A percentile compares a stretch with the other conserved stretches of the same genome.
These are phyloP conservation scores for Grifola frondosa DNA, from an alignment of 1,284 basidiomycete species.

Conservation along the genomic window DNA sequence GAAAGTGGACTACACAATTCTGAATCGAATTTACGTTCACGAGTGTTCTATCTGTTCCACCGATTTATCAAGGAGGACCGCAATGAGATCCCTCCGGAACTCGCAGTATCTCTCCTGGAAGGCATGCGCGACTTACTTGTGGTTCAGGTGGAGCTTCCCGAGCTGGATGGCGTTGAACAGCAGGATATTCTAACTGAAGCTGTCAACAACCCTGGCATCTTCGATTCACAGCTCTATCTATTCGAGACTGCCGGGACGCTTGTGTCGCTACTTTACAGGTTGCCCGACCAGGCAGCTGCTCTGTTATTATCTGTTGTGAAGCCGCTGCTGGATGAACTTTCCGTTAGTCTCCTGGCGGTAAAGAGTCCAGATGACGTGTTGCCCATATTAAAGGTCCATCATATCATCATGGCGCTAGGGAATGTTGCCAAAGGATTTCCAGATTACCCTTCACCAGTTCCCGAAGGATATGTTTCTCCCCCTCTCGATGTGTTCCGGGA, in stretches of 20 bases:
- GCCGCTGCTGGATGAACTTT: conserved; percentile 80
- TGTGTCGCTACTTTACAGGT: conserved; percentile 72
- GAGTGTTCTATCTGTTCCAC: conserved; percentile 92
- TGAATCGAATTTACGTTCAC: conserved; percentile 69
- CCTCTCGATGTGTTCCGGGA: conserved; percentile 83
- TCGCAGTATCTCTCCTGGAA: conserved; percentile 72
- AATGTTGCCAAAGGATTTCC: conserved; percentile 98
- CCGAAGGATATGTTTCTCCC: conserved; percentile 68
- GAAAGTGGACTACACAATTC: conserved; percentile 87
- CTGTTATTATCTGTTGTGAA: conserved; percentile 79
- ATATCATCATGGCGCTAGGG: conserved; percentile 93
- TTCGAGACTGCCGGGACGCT: conserved; percentile 92
- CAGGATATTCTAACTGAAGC: conserved; percentile 79
- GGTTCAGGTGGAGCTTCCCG: conserved; percentile 67
- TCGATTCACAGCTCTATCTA: conserved; percentile 93
- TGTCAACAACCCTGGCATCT: conserved; percentile 68
- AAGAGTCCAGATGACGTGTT: conserved; percentile 63
- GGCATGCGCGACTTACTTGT: conserved; percentile 71
- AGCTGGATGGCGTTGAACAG: conserved; percentile 59
- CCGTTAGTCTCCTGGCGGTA: conserved; percentile 62
- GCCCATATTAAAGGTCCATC: conserved; percentile 88
- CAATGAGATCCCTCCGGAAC: conserved; percentile 75
- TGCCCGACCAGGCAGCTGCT: conserved; percentile 69
- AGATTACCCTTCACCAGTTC: conserved; percentile 71
- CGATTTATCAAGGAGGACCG: conserved; percentile 88